These are phyloP conservation scores for Manihot esculenta DNA, from an alignment of 441 rosid genomes.

Conservation along the genomic window DNA sequence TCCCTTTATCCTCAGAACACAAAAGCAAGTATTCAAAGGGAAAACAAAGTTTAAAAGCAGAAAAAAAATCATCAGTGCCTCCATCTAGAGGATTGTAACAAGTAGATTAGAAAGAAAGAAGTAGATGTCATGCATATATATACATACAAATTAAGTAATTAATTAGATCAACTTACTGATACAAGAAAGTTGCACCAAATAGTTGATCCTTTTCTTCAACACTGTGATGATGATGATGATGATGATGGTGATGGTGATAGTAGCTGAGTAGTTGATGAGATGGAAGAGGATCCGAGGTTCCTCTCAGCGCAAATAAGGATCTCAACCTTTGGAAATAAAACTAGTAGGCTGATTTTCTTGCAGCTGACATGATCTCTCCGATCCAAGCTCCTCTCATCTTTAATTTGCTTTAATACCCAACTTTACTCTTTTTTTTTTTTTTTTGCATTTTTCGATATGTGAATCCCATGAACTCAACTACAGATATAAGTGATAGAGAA, in stretches of 20 bases:
- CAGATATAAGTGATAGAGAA: conserved; percentile 22
- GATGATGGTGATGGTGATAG: too few species aligned
- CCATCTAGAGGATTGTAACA: conserved; percentile 28
- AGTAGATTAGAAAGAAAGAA: conserved; percentile 13
- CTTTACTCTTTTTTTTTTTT: neutral
- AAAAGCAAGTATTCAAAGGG: conserved; percentile 17
- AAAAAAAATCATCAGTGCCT: conserved; percentile 26
- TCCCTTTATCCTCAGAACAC: conserved; percentile 10
- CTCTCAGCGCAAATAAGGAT: conserved; percentile 58
- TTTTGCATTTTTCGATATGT: too few species aligned
- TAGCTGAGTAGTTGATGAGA: conserved; percentile 28
- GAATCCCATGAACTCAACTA: conserved; percentile 22
- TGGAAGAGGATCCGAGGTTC: conserved; percentile 75
- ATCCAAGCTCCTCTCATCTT: conserved; percentile 59
- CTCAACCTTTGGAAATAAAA: conserved; percentile 46
- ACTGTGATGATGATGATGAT: conserved; percentile 20
- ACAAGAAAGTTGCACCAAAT: conserved; percentile 35
- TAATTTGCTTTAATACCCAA: conserved; percentile 21
- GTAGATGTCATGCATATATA: conserved; percentile 35
- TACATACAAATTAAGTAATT: conserved; percentile 20
- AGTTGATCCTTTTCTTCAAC: conserved; percentile 27
- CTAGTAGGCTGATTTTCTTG: conserved; percentile 48
- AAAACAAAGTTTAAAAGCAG: conserved; percentile 1
- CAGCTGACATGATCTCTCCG: conserved; percentile 84
- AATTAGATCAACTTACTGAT: conserved; percentile 32